Base-by-base conservation (phyloP, 2,329 filamentous ascomycete species). In the Gyromitra esculenta region DNA sequence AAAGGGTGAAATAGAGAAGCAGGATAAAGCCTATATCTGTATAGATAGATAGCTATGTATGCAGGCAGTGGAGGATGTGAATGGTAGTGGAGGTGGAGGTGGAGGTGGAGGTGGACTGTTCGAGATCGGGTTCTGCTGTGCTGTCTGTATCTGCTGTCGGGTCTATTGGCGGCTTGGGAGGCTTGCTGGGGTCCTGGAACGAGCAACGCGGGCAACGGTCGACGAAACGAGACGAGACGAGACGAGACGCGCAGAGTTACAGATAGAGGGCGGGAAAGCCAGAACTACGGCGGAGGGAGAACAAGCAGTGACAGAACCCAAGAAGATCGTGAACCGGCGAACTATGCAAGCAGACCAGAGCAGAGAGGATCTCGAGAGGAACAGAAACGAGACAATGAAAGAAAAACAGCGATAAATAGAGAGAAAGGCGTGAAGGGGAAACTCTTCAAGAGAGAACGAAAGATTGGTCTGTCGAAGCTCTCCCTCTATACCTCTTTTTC, bases 161-260 rank as follows among this genome's bases (percentile, higher is more conserved):
- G 57, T 57, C 50, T 71, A 54, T 64, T 71, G 68, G 68, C 45
- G 45, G 63, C 63, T 56, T 41, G 39, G 21, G 56, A 63, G 68
- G 57, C 48, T 31, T 70, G 56, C 35, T 66, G 45, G 68, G 52
- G 43, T 72, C 48, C 67, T 68, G 56, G 66, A 75, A 72, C 67
- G 48, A 66, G 73, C 67, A 75, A 75, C 67, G 52, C 67, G 52
- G 59, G 25, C 35, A 43, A 13, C 25, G 5, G 54, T n/a, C 54
- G 54, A 59, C 57, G 52, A 64, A 45, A 57, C 59, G 52, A 64
- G 57, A 57, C 59, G 62, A 71, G 56, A 52, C 69, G 59, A 65
- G 69, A 41, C 69, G 65, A 72, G 68, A 66, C 73, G 60, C 66
- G 57, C 66, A 18, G 73, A 75, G 65, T 70, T 41, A 41, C 71